phyloP scores from a whole-genome alignment of 108 stramenopile genomes.

The Licmophora abbreviata region DNA sequence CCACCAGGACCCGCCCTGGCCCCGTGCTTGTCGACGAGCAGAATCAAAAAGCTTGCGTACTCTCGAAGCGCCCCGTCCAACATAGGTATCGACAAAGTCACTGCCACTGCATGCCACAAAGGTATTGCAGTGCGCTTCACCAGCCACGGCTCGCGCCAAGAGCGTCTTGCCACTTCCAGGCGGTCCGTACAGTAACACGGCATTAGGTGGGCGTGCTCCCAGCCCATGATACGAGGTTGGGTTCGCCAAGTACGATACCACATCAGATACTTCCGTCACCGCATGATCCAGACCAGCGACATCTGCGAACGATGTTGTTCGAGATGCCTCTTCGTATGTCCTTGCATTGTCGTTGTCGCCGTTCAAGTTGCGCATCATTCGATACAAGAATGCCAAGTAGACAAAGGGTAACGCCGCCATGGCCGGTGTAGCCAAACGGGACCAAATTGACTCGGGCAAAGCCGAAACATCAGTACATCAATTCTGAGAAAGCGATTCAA shows the following conservation, averaged over 20 bases:
- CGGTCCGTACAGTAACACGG: slow-evolving; percentile 74
- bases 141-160: slow-evolving; percentile 67
- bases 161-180: slow-evolving; percentile 82
- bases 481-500: slow-evolving; percentile 29
- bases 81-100: slow-evolving; percentile 81
- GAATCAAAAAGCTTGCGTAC: slow-evolving; percentile 77
- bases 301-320: slow-evolving; percentile 69
- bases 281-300: slow-evolving; percentile 89
- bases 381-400: slow-evolving; percentile 67
- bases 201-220: slow-evolving; percentile 63
- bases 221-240: slow-evolving; percentile 41
- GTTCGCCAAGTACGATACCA: slow-evolving; percentile 62
- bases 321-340: neutral
- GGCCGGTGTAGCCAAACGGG: slow-evolving; percentile 37
- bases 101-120: slow-evolving; percentile 73
- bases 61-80: slow-evolving; percentile 84
- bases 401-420: slow-evolving; percentile 69
- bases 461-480: slow-evolving; percentile 41
- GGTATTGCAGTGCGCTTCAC: slow-evolving; percentile 63
- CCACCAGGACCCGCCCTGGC: neutral
- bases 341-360: slow-evolving; percentile 10
- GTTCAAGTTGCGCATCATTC: slow-evolving; percentile 42
- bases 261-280: slow-evolving; percentile 73
- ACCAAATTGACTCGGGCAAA: slow-evolving; percentile 45
- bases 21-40: slow-evolving; percentile 45